Evolutionary conservation across 345 rosid species (phyloP).

Genomic region (Melaleuca quinquenervia): DNA sequence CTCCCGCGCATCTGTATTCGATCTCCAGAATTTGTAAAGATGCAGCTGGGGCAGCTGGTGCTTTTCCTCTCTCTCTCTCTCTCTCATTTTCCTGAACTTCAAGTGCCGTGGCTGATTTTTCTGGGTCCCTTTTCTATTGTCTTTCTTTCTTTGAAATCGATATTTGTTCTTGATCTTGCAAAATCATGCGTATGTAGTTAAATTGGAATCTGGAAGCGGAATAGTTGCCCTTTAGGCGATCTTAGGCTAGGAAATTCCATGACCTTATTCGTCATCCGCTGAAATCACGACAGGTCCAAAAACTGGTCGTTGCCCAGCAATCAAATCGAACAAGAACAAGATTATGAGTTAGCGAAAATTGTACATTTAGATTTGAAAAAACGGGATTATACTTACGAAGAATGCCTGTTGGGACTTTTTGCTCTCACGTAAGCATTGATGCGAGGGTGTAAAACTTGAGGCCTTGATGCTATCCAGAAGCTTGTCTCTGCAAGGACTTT

Average conservation of each 20-base stretch:
- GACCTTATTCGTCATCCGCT: not conserved
- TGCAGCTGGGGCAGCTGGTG: slow-evolving; percentile 66
- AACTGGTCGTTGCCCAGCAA: not conserved
- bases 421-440: not conserved
- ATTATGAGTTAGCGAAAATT: not conserved
- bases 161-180: not conserved
- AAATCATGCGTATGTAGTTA: not conserved
- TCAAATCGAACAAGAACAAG: not conserved
- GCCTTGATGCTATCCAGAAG: not conserved
- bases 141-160: not conserved
- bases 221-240: not conserved
- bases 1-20: slow-evolving; percentile 1
- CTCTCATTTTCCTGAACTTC: not conserved
- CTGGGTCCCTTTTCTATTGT: not conserved
- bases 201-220: not conserved
- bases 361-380: not conserved
- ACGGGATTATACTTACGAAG: not conserved
- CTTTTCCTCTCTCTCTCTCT: not conserved
- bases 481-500: not conserved
- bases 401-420: not conserved
- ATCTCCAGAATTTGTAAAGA: slow-evolving; percentile 24
- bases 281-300: not conserved
- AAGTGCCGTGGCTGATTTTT: not conserved
- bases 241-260: not conserved
- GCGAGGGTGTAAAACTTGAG: not conserved